These are phyloP conservation scores for Wickerhamiella spandovensis DNA, from an alignment of 805 yeast genomes.

Conservation along the genomic window DNA sequence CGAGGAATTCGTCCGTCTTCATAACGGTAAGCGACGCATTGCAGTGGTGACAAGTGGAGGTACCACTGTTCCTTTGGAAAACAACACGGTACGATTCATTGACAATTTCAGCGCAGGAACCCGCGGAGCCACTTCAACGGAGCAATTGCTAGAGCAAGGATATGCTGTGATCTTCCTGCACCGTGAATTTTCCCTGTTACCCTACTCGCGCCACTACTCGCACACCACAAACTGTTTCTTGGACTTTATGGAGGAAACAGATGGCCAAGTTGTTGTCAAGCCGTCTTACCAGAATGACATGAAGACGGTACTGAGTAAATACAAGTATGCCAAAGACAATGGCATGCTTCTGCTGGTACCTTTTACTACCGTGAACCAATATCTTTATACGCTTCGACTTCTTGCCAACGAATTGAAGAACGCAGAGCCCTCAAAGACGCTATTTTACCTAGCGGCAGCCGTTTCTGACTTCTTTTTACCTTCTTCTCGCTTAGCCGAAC, in stretches of 20 bases:
- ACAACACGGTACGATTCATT: slow-evolving; percentile 90
- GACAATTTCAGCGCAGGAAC: slow-evolving; percentile 98
- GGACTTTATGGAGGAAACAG: slow-evolving; percentile 54
- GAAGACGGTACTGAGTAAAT: slow-evolving; percentile 40
- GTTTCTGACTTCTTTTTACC: slow-evolving; percentile 95
- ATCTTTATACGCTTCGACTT: slow-evolving; percentile 65
- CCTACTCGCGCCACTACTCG: slow-evolving; percentile 78
- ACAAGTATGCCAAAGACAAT: slow-evolving; percentile 33
- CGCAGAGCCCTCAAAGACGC: slow-evolving; percentile 36
- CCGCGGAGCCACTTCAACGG: slow-evolving; percentile 93
- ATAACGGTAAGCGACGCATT: slow-evolving; percentile 35
- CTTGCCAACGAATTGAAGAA: slow-evolving; percentile 47
- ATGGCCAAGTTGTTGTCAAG: slow-evolving; percentile 42
- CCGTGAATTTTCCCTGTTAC: slow-evolving; percentile 81
- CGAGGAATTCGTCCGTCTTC: slow-evolving; percentile 45
- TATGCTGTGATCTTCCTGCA: slow-evolving; percentile 90
- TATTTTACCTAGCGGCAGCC: slow-evolving; percentile 91
- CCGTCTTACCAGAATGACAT: slow-evolving; percentile 47
- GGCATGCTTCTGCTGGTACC: slow-evolving; percentile 58
- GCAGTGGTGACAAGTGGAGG: slow-evolving; percentile 93
- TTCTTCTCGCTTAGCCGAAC: slow-evolving; percentile 71
- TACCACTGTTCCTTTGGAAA: slow-evolving; percentile 93
- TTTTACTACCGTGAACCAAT: slow-evolving; percentile 90
- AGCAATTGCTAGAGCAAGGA: slow-evolving; percentile 69
- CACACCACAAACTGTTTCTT: slow-evolving; percentile 75